Percentiles rank a stretch among this genome's conserved stretches.
phyloP scores from a whole-genome alignment of 2,329 filamentous ascomycete genomes.

The Aspergillus sp. region DNA sequence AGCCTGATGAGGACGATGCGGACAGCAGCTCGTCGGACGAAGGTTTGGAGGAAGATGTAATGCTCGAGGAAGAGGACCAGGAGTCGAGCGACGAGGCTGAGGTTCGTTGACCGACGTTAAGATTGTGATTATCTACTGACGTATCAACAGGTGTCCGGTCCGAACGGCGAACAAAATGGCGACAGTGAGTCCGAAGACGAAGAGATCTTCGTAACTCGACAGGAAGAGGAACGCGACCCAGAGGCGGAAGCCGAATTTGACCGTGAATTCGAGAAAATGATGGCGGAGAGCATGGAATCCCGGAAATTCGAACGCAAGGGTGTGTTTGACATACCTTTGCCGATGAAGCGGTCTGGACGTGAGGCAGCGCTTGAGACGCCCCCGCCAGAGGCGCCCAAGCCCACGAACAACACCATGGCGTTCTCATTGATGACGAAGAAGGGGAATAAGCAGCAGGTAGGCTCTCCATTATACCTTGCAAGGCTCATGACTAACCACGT shows the following conservation, averaged over 20 bases:
- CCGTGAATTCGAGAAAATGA: constrained; percentile 95
- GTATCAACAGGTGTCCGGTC: constrained; percentile 40
- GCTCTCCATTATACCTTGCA: constrained; percentile 17
- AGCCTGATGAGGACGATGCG: constrained; percentile 74
- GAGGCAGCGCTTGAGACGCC: constrained; percentile 54
- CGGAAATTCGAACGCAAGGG: constrained; percentile 94
- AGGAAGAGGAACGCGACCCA: constrained; percentile 86
- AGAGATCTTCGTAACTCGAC: constrained; percentile 84
- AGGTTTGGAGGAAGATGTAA: constrained; percentile 64
- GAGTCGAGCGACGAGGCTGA: constrained; percentile 51
- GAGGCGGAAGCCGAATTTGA: constrained; percentile 97
- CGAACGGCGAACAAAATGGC: constrained; percentile 49
- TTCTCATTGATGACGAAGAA: constrained; percentile 95
- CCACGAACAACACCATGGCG: constrained; percentile 72
- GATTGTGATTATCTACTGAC: constrained; percentile 2
- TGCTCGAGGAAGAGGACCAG: constrained; percentile 58
- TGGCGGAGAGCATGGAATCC: constrained; percentile 94
- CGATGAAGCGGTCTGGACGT: constrained; percentile 71
- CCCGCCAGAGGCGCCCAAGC: constrained; percentile 35
- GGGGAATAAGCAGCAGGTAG: constrained; percentile 89
- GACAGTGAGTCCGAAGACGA: constrained; percentile 72
- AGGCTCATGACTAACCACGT: constrained; percentile 21
- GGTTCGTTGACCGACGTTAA: background rate
- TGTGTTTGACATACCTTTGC: constrained; percentile 94
- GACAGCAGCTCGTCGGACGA: constrained; percentile 76